Base-by-base conservation (phyloP, 345 rosid species). In the Gossypium arboreum region DNA sequence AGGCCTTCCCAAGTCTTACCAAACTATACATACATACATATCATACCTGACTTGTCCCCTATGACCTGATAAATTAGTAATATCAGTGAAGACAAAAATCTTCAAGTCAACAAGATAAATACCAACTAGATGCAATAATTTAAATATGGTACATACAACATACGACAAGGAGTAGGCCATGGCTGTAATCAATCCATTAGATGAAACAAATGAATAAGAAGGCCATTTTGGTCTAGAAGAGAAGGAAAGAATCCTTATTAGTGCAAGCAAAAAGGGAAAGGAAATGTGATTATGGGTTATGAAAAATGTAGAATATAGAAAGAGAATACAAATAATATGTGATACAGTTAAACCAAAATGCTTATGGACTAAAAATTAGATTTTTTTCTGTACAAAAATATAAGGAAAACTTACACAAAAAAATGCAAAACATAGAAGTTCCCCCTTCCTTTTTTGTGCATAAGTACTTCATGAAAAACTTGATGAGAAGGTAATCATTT, bases 151-250 rank as follows among this genome's bases (percentile, higher is more conserved):
- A 88, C 97, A 8, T 88, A 92, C 97, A 77, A 94, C 98, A 79
- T 94, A 97, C 76, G 98, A 97, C 78, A 88, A 82, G 71, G 97
- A 97, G 77, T 91, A 94, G 71, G 98, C 98, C 97, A 94, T 91
- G 50, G 98, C 97, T 24, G 97, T 91, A 80, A 94, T 85, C 85
- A 92, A 79, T 77, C 97, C 97, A 77, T 94, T 97, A 51, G 90
- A 86, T 18, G 97, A 90, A 78, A 89, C 92, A 77, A 94, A 94
- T 75, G 97, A 94, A 64, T 97, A 88, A 78, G 97, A 91, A 48
- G 97, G 97, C 97, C 98, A 94, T 76, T 94, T 94, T 27, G 97
- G 98, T 86, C 98, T 94, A 75, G 78, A 62, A 82, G 68, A 86
- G 70, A 88, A 85, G 72, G 47, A 71, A 75, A 58, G 75, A 65